Evolutionary conservation across 2,329 filamentous ascomycete species (phyloP), one percentile per base, ranked within the genome.

Genomic region (Aspergillus piperis): DNA sequence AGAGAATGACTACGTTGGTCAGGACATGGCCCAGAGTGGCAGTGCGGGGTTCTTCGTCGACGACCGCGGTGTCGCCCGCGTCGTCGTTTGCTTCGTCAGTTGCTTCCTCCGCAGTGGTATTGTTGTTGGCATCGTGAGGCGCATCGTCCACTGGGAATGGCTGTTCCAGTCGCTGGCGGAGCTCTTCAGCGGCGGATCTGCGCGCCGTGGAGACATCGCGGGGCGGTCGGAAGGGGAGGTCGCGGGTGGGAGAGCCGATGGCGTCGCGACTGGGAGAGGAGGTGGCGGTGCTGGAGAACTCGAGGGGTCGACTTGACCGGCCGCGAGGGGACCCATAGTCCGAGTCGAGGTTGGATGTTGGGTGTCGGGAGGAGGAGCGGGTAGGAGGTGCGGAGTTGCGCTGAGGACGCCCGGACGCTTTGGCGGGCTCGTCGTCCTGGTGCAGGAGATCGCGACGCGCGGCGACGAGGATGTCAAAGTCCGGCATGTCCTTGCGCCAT

Each of bases 1-100:
- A 91, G 59, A 92, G 80, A 54, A 94, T 85, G 60, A 94, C 85
- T 42, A 90, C 86, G 72, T 94, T 95, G 5, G 90, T 94, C 63
- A 95, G 78, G 10, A 94, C 80, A 72, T 94, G 90, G 42, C 89
- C 91, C 4, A 95, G 85, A 7, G 88, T 91, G 7, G 87, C 88
- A 8, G 81, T 82, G 52, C 75, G 77, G 5, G 76, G 71, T 27
- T 71, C 71, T 50, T 74, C 73, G 8, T 70, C 66, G 8, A 62
- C 57, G 30, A 61, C 61, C 3, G 67, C 63, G 44, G 67, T 65
- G 3, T 60, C 30, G 8, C 23, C 38, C 11, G 52, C 38, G n/a
- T 59, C 50, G 23, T 59, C 44, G 21, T 59, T 27, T 6, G 25
- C 36, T n/a, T 32, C n/a, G 10, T 60, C 60, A 15, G 19, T 21